phyloP scores from a whole-genome alignment of 768 basidiomycete genomes.

The Boletus tylopilopsis region DNA sequence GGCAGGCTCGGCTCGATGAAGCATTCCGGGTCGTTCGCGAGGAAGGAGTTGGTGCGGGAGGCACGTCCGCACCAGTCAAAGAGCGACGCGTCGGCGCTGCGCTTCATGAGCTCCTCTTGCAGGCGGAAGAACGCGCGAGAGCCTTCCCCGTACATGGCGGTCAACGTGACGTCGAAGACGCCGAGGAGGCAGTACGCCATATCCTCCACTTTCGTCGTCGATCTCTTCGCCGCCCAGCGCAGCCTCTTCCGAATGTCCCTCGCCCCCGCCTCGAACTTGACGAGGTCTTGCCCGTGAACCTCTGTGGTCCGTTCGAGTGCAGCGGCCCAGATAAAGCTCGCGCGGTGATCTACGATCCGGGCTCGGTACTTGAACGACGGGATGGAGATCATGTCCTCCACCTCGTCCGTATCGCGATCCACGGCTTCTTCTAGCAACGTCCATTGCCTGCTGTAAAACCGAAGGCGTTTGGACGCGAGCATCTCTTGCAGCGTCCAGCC shows the following conservation, averaged over 20 bases:
- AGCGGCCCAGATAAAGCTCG: constrained; percentile 6
- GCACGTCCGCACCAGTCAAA: constrained; percentile 25
- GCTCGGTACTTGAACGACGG: constrained; percentile 19
- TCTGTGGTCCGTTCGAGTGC: constrained; percentile 16
- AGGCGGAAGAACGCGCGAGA: constrained; percentile 26
- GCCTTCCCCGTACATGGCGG: constrained; percentile 28
- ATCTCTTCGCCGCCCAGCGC: constrained; percentile 27
- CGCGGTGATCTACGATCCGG: constrained; percentile 20
- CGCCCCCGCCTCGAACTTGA: constrained; percentile 13
- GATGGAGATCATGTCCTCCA: constrained; percentile 4
- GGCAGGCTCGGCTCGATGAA: constrained; percentile 9
- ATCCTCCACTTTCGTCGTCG: constrained; percentile 28
- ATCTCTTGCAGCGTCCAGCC: constrained; percentile 29
- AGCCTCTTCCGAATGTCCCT: constrained; percentile 17
- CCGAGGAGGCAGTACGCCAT: constrained; percentile 30
- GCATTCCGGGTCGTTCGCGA: constrained; percentile 18
- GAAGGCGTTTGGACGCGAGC: constrained; percentile 25
- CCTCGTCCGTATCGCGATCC: constrained; percentile 12
- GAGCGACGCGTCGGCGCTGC: constrained; percentile 20
- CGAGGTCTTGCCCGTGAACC: constrained; percentile 6
- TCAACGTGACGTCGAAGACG: constrained; percentile 27
- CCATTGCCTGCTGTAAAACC: constrained; percentile 27
- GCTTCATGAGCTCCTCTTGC: constrained; percentile 28
- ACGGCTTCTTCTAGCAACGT: constrained; percentile 22
- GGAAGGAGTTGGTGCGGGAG: constrained; percentile 21